Evolutionary conservation across 305 asterid genomes (phyloP).

Genomic region (Fraxinus ornus): DNA sequence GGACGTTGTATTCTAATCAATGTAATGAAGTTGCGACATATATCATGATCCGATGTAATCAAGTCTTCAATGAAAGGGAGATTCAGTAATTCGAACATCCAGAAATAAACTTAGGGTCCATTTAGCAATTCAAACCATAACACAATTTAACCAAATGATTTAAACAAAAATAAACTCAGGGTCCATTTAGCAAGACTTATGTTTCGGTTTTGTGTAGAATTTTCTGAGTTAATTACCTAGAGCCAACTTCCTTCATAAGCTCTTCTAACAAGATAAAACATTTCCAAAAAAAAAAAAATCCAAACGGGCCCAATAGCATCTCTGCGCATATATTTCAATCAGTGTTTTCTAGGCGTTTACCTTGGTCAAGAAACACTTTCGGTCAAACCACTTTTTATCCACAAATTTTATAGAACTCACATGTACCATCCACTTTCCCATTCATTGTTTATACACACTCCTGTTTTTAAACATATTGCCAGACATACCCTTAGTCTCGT

Average conservation of each 20-base stretch:
- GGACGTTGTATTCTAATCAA: background rate
- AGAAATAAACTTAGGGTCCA: background rate
- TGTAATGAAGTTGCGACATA: background rate
- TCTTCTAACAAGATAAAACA: background rate
- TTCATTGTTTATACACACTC: background rate
- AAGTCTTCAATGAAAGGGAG: background rate
- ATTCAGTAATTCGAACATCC: background rate
- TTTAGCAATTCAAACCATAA: background rate
- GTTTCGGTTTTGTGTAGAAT: background rate
- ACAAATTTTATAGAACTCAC: background rate
- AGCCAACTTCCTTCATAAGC: background rate
- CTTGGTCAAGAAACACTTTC: background rate
- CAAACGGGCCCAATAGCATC: background rate
- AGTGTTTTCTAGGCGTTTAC: background rate
- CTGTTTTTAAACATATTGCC: background rate
- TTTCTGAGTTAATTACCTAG: background rate
- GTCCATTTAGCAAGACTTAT: background rate
- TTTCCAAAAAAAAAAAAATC: background rate
- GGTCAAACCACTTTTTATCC: background rate
- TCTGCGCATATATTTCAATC: background rate
- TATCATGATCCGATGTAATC: background rate
- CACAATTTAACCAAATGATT: background rate
- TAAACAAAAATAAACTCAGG: background rate
- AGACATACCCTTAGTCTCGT: background rate
- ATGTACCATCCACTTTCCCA: background rate